Conservation (phyloP, 352 stramenopile species). For the Phytophthora sp. region DNA sequence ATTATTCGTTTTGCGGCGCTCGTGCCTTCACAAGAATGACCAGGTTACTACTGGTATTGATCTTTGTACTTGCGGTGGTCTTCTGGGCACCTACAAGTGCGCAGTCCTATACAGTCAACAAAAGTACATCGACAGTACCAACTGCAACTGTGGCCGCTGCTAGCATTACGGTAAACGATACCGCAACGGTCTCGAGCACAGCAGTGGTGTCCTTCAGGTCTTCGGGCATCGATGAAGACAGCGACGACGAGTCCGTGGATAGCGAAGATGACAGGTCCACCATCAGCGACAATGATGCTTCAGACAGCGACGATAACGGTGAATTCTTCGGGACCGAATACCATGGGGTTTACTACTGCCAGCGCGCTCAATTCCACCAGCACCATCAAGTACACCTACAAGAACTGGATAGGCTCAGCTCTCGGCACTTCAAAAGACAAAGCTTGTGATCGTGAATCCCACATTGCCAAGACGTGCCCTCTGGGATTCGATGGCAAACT, state of each 20-base stretch:
- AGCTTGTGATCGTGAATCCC: slow-evolving; percentile 45
- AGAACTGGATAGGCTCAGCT: slow-evolving; percentile 42
- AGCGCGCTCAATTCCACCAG: slow-evolving; percentile 29
- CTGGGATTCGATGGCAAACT: slow-evolving; percentile 37
- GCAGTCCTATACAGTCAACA: slow-evolving; percentile 36
- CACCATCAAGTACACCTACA: slow-evolving; percentile 39
- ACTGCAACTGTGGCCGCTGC: slow-evolving; percentile 16
- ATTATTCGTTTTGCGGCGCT: slow-evolving; percentile 34
- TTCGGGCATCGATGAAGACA: slow-evolving; percentile 15
- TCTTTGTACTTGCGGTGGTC: slow-evolving; percentile 11
- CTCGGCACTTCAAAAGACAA: slow-evolving; percentile 25
- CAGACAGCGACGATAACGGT: slow-evolving; percentile 10
- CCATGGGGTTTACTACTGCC: slow-evolving; percentile 11
- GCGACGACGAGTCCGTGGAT: slow-evolving; percentile 27
- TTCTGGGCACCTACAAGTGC: slow-evolving; percentile 6
- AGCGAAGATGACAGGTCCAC: slow-evolving; percentile 13
- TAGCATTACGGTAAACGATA: slow-evolving; percentile 20
- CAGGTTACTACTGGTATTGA: slow-evolving; percentile 25
- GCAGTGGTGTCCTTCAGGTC: background rate
- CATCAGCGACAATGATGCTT: slow-evolving; percentile 15
- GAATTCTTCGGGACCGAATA: slow-evolving; percentile 1
- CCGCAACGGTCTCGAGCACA: background rate
- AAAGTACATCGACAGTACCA: slow-evolving; percentile 19
- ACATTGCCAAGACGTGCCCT: slow-evolving; percentile 41
- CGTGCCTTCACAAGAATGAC: slow-evolving; percentile 21